Evolutionary conservation across 2,329 filamentous ascomycete species (phyloP), one percentile per base, ranked within the genome.

Genomic region (Trichothecium roseum): DNA sequence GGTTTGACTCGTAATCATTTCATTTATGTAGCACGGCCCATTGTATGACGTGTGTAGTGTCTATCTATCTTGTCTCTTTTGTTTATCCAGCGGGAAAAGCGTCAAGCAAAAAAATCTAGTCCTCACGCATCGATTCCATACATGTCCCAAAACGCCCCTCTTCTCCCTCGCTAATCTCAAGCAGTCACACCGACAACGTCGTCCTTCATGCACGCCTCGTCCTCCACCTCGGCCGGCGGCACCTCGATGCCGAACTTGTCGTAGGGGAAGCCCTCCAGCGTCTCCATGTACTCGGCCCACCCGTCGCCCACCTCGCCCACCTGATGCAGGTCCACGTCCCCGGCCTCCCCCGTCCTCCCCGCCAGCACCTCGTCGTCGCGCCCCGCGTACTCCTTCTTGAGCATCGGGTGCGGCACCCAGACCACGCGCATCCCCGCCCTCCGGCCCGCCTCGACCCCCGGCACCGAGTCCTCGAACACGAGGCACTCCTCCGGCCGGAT

Each of bases 401-500:
- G 62, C 51, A 76, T 84, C 1, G 78, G 74, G 59, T 96, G 87
- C 17, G 91, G 91, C 47, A 78, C 81, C 91, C 91, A 98, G 1
- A 94, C 69, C 10, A 93, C 87, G 45, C 89, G 78, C 89, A 96
- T 96, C 0, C 89, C 89, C 0, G 91, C 91, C 45, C 91, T 75
- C 36, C 91, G 69, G 4, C 87, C 91, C 3, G 86, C 78, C 61
- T 98, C 91, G 3, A 95, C 86, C 4, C 91, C 91, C 0, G 87
- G 85, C 2, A 96, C 88, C 31, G 81, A 85, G 57, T 98, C 91
- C 61, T 98, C 91, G 50, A 98, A 96, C 0, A 96, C 91, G 13
- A 98, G 68, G 54, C 91, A 96, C 59, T 96, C 89, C 45, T 84
- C 82, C 0, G 87, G 86, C 36, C 54, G 67, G 42, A 98, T 80